Evolutionary conservation across 345 rosid genomes (phyloP).

Genomic region (Rubroshorea leprosula): DNA sequence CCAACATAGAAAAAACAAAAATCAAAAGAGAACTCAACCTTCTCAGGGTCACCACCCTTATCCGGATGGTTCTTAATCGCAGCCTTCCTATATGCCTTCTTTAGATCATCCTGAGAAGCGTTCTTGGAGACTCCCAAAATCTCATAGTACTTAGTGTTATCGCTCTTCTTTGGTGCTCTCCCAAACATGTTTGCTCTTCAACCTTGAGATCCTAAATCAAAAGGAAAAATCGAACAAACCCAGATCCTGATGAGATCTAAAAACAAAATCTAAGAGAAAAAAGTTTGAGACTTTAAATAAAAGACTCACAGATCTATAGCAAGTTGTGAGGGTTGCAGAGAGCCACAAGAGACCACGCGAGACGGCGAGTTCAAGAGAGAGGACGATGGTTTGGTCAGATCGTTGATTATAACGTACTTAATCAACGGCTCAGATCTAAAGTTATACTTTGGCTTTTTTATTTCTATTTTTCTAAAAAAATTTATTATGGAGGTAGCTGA

Average conservation of each 20-base stretch:
- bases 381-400: not conserved
- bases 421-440: constrained; percentile 33
- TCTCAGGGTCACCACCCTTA: constrained; percentile 71
- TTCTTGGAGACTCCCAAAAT: constrained; percentile 51
- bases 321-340: constrained; percentile 6
- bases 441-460: not conserved
- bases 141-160: constrained; percentile 62
- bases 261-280: not conserved
- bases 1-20: not conserved
- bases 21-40: no score
- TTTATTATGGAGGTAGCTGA: not conserved
- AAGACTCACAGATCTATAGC: constrained; percentile 3
- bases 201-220: constrained; percentile 1
- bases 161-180: constrained; percentile 62
- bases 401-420: not conserved
- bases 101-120: constrained; percentile 54
- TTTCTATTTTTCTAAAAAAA: no score
- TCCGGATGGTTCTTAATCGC: constrained; percentile 73
- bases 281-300: not conserved
- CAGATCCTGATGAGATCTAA: not conserved
- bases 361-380: constrained; percentile 13
- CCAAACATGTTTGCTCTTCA: constrained; percentile 39
- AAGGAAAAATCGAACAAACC: not conserved
- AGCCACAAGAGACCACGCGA: not conserved
- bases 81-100: constrained; percentile 64